Base-by-base conservation (phyloP, 306 rosid species). In the Abrus precatorius region DNA sequence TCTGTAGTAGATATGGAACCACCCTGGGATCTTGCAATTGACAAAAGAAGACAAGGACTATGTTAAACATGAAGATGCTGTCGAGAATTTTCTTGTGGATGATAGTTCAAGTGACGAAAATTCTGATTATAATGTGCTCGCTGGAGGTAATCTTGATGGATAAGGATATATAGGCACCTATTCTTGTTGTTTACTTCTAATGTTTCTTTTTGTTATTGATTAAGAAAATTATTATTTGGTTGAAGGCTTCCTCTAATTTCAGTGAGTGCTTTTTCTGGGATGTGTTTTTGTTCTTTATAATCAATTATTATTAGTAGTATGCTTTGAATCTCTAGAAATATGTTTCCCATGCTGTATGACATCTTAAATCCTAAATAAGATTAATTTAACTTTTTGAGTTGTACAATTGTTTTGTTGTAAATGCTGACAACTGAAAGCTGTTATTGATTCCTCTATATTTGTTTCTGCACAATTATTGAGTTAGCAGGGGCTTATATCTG, bases 1-100 rank as follows among this genome's bases (percentile, higher is more conserved):
- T 72, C 54, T 75, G 76, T 88, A 67, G 75, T 91, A 95, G 99
- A 95, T 95, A 84, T 93, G 98, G 98, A 95, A 95, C 79, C 99
- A 95, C 87, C 99, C 99, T 28, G 98, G 99, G 81, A 95, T 95
- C 80, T 88, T 95, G 94, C 99, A 95, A 86, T 75, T 95, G 82
- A 89, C 87, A 75, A 95, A 93, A 89, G 97, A 95, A 67, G 93
- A 86, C 50, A 95, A 83, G 84, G 89, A 83, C 65, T 83, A 84
- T 44, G 89, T 75, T 47, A 90, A 89, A 76, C 90, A 90, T 43
- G 99, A 90, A 78, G 99, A 85, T 65, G 90, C 91, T 53, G 88
- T 95, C 64, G 99, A 95, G 78, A 93, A 90, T 90, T 88, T 95
- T 82, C 95, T 93, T 57, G 97, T 92, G 59, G 98, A 93, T 79